Percentiles rank a stretch among this genome's conserved stretches.
phyloP scores from a whole-genome alignment of 768 basidiomycete species.

The Tubosaeta brunneosetosa region DNA sequence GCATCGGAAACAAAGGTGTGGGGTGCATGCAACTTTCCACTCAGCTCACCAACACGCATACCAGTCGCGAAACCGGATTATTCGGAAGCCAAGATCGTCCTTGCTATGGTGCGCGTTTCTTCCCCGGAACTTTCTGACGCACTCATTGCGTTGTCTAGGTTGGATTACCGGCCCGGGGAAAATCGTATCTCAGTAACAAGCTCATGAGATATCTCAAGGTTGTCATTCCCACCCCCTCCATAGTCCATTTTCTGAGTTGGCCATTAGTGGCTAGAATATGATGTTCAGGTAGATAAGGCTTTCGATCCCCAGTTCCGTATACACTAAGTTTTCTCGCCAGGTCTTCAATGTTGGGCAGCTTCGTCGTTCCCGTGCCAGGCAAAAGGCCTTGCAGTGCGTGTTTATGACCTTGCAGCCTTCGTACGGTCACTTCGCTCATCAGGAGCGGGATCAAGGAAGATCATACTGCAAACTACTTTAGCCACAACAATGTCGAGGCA shows the following conservation, averaged over 20 bases:
- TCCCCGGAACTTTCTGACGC: not conserved
- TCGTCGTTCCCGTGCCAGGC: constrained; percentile 77
- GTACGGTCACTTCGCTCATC: constrained; percentile 2
- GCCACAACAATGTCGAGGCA: constrained; percentile 76
- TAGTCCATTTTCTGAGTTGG: constrained; percentile 7
- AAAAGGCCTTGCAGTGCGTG: constrained; percentile 67
- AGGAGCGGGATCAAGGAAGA: constrained; percentile 86
- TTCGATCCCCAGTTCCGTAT: not conserved
- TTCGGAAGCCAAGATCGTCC: constrained; percentile 96
- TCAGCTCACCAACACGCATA: not conserved
- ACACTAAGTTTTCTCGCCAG: constrained; percentile 33
- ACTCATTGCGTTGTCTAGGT: constrained; percentile 47
- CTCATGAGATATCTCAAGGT: constrained; percentile 94
- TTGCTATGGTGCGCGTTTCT: constrained; percentile 73
- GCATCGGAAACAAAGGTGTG: constrained; percentile 83
- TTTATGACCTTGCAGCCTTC: not conserved
- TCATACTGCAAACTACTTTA: constrained; percentile 89
- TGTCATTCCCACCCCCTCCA: constrained; percentile 18
- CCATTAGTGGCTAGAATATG: constrained; percentile 94
- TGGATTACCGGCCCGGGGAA: constrained; percentile 95
- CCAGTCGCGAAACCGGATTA: constrained; percentile 95
- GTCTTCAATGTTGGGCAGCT: constrained; percentile 99
- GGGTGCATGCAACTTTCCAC: not conserved
- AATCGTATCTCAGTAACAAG: constrained; percentile 98
- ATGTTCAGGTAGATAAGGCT: constrained; percentile 66